These are phyloP conservation scores for Eucalyptus curtisii DNA, from an alignment of 345 rosid genomes.

Conservation along the genomic window DNA sequence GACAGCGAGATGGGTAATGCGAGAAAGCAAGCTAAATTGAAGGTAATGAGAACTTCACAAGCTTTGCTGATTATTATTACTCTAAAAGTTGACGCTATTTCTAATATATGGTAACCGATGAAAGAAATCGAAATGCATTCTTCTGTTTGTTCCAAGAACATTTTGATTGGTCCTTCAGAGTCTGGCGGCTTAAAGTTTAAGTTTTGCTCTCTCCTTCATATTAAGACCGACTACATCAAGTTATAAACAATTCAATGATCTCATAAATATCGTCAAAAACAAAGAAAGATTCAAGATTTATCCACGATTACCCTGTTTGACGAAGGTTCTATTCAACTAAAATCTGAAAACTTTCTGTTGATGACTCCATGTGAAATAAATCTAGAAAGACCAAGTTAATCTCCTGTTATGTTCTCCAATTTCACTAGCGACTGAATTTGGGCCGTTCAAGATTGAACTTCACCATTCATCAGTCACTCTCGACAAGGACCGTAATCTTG, in stretches of 20 bases:
- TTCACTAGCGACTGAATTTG: not conserved
- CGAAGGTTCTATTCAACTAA: not conserved
- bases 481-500: not conserved
- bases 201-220: not conserved
- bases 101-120: not conserved
- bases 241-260: not conserved
- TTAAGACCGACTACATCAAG: not conserved
- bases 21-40: not conserved
- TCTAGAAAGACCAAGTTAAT: not conserved
- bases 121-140: not conserved
- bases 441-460: not conserved
- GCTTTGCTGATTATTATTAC: not conserved
- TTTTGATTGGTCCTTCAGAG: not conserved
- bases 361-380: not conserved
- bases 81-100: not conserved
- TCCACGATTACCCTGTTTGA: not conserved
- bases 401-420: not conserved
- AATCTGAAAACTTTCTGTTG: not conserved
- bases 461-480: not conserved
- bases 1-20: not conserved
- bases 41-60: not conserved
- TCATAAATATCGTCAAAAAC: not conserved
- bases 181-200: not conserved
- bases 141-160: not conserved
- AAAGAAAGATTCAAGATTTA: not conserved